Percentiles rank a stretch among this genome's conserved stretches.
These are phyloP conservation scores for Fusarium verticillioides DNA, from an alignment of 2,329 filamentous ascomycete species.

Conservation along the genomic window DNA sequence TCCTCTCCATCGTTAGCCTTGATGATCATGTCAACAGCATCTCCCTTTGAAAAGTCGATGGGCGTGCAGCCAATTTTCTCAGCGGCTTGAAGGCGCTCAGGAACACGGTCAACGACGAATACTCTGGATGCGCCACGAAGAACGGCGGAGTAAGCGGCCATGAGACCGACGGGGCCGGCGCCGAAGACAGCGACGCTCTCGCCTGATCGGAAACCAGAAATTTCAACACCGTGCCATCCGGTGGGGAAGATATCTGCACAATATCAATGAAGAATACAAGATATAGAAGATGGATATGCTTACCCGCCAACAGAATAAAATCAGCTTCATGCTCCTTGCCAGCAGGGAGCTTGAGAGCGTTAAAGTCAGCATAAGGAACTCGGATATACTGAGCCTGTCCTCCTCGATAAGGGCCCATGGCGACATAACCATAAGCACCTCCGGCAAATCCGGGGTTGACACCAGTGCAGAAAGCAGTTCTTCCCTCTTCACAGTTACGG, in stretches of 20 bases:
- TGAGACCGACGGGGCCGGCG: slow-evolving; percentile 71
- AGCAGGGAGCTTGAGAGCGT: slow-evolving; percentile 68
- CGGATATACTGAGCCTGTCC: slow-evolving; percentile 72
- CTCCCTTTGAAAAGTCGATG: slow-evolving; percentile 69
- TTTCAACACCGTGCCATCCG: slow-evolving; percentile 66
- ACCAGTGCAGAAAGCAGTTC: slow-evolving; percentile 73
- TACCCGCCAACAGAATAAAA: slow-evolving; percentile 62
- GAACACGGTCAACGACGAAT: slow-evolving; percentile 71
- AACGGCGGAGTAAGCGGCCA: slow-evolving; percentile 72
- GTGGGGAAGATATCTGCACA: slow-evolving; percentile 49
- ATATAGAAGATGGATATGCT: slow-evolving; percentile 10
- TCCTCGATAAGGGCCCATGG: slow-evolving; percentile 64
- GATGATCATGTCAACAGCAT: slow-evolving; percentile 70
- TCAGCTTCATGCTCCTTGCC: slow-evolving; percentile 71
- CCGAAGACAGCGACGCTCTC: slow-evolving; percentile 74
- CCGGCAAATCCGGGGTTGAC: slow-evolving; percentile 53
- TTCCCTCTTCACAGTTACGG: slow-evolving; percentile 71
- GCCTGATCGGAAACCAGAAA: slow-evolving; percentile 68
- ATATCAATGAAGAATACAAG: slow-evolving; percentile 51
- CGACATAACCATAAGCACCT: slow-evolving; percentile 63
- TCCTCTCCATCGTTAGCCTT: slow-evolving; percentile 67
- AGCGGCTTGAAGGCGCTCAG: slow-evolving; percentile 67
- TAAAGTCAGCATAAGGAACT: slow-evolving; percentile 75
- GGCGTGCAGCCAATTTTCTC: slow-evolving; percentile 70
- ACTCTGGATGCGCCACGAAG: slow-evolving; percentile 70